Evolutionary conservation across 179 eudicot genomes (phyloP).

Genomic region (Corrigiola litoralis): DNA sequence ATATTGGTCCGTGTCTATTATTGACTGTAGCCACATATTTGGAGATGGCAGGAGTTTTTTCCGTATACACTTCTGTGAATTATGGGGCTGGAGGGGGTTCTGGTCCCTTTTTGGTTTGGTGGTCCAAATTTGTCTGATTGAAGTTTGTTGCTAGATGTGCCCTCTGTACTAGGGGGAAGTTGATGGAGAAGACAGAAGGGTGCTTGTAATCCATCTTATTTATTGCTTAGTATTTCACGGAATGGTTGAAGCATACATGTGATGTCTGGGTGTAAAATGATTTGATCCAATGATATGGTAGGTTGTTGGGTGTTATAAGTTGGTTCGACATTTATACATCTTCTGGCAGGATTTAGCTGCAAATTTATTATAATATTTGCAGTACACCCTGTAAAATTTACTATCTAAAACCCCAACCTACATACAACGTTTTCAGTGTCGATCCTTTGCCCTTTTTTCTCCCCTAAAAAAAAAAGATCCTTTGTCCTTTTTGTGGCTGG

Average conservation of each 20-base stretch:
- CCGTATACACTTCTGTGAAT: not conserved
- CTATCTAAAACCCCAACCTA: too few relatives aligned
- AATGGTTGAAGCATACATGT: conserved; percentile 15
- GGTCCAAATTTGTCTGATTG: conserved; percentile 9
- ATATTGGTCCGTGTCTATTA: not conserved
- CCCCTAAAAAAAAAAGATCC: too few relatives aligned
- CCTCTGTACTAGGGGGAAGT: conserved; percentile 5
- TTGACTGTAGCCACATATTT: conserved; percentile 22
- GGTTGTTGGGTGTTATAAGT: conserved; percentile 29
- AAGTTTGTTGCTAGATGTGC: conserved; percentile 13
- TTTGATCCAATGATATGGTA: conserved; percentile 19
- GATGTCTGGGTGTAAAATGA: conserved; percentile 25
- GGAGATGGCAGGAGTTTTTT: conserved; percentile 16
- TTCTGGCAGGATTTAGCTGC: not conserved
- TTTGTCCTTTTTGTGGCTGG: too few relatives aligned
- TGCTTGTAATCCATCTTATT: conserved; percentile 22
- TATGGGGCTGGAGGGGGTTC: conserved; percentile 22
- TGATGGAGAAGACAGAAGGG: conserved; percentile 21
- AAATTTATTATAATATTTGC: not conserved
- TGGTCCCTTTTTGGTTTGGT: conserved; percentile 6
- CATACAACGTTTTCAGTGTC: too few relatives aligned
- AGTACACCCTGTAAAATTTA: too few relatives aligned
- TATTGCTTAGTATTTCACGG: not conserved
- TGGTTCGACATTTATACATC: not conserved
- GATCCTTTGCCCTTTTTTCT: too few relatives aligned